Evolutionary conservation across 352 stramenopile species (phyloP).

Genomic region (Phytopythium montanum): DNA sequence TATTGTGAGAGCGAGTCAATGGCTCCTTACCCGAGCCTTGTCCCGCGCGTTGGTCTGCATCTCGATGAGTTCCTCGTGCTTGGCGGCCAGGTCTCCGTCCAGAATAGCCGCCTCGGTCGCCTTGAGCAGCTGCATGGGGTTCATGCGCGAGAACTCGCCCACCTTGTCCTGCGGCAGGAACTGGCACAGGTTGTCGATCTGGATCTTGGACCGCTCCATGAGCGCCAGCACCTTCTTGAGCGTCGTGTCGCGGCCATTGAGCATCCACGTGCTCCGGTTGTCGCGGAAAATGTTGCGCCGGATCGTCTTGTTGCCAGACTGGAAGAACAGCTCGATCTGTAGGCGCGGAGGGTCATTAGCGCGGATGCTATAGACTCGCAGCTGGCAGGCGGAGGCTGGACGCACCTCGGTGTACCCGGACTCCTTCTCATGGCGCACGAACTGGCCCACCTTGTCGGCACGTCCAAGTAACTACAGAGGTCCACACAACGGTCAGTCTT

Average conservation of each 20-base stretch:
- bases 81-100: constrained; percentile 65
- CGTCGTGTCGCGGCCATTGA: constrained; percentile 66
- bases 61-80: constrained; percentile 77
- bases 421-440: constrained; percentile 86
- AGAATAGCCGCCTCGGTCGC: constrained; percentile 75
- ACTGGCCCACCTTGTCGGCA: constrained; percentile 91
- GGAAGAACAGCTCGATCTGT: constrained; percentile 94
- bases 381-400: background rate
- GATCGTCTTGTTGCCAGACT: constrained; percentile 76
- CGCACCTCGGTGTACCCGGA: constrained; percentile 75
- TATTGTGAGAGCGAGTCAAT: background rate
- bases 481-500: background rate
- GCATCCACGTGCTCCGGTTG: constrained; percentile 81
- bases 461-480: constrained; percentile 84
- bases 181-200: constrained; percentile 98
- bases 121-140: constrained; percentile 66
- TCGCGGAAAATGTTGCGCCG: constrained; percentile 90
- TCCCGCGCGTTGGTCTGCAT: constrained; percentile 68
- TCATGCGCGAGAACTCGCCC: constrained; percentile 88
- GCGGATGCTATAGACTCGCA: background rate
- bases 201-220: constrained; percentile 89
- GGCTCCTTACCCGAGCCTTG: constrained; percentile 50
- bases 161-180: constrained; percentile 98
- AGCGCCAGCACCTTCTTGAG: constrained; percentile 72
- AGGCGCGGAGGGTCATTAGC: constrained; percentile 13